phyloP scores from a whole-genome alignment of 257 asterid species.

The Solanum ossicruentum region DNA sequence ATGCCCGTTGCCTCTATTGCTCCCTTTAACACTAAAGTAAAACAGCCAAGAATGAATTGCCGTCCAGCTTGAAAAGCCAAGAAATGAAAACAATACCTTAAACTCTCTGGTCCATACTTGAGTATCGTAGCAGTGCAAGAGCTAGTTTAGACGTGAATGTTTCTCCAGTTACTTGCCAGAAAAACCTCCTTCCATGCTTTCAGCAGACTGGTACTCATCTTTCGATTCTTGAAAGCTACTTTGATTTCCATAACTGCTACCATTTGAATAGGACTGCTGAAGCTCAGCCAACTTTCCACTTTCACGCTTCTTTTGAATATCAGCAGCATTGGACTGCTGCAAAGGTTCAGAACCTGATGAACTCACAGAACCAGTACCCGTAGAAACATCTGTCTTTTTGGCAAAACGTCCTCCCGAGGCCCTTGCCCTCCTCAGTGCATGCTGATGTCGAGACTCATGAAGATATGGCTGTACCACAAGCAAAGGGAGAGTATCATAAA shows the following conservation, averaged over 20 bases:
- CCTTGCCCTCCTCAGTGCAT: slow-evolving; percentile 75
- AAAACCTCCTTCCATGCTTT: slow-evolving; percentile 12
- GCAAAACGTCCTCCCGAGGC: slow-evolving; percentile 85
- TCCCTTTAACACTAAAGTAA: background rate
- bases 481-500: background rate
- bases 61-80: slow-evolving; percentile 38
- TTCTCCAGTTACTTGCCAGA: slow-evolving; percentile 16
- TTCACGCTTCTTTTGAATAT: background rate
- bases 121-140: slow-evolving; percentile 13
- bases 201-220: slow-evolving; percentile 6
- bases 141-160: slow-evolving; percentile 7
- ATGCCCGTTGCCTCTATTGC: background rate
- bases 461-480: slow-evolving; percentile 55
- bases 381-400: slow-evolving; percentile 38
- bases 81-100: slow-evolving; percentile 6
- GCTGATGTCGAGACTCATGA: slow-evolving; percentile 91
- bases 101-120: background rate
- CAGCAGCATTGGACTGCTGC: slow-evolving; percentile 12
- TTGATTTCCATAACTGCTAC: slow-evolving; percentile 17
- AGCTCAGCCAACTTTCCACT: slow-evolving; percentile 13
- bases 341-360: slow-evolving; percentile 28
- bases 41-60: slow-evolving; percentile 94
- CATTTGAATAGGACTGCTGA: slow-evolving; percentile 6
- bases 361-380: slow-evolving; percentile 20
- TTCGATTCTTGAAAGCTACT: slow-evolving; percentile 24